Evolutionary conservation across 306 rosid genomes (phyloP).

Genomic region (Luffa aegyptiaca): DNA sequence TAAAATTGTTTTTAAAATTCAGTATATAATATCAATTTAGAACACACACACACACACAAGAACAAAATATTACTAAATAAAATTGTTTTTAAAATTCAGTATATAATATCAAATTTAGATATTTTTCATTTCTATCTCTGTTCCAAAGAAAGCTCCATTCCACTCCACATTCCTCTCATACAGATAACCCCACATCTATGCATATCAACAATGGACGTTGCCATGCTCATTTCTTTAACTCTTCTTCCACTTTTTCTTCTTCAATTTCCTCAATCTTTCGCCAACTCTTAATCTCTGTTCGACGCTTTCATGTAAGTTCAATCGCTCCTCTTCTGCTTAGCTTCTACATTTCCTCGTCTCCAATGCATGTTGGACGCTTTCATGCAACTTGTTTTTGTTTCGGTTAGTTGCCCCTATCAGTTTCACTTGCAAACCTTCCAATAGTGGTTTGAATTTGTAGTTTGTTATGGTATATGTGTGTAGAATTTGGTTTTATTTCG

Average conservation of each 20-base stretch:
- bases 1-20: no score
- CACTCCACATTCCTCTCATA: background rate
- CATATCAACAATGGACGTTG: background rate
- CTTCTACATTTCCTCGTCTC: background rate
- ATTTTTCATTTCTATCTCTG: background rate
- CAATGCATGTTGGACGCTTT: background rate
- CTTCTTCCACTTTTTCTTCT: background rate
- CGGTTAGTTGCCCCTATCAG: background rate
- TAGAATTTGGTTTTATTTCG: background rate
- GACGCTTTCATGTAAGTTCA: background rate
- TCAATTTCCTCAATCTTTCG: background rate
- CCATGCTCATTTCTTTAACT: background rate
- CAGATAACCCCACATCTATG: background rate
- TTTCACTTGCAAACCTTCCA: background rate
- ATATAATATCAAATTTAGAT: background rate
- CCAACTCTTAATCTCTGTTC: background rate
- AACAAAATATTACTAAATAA: no score
- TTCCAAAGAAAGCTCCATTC: background rate
- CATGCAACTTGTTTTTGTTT: background rate
- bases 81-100: no score
- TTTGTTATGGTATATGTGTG: background rate
- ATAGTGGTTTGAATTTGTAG: background rate
- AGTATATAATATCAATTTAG: background rate
- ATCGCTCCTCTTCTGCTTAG: background rate
- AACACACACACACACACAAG: no score